Base-by-base conservation (phyloP, 2,329 filamentous ascomycete species). In the Chaetomiaceae sp. region DNA sequence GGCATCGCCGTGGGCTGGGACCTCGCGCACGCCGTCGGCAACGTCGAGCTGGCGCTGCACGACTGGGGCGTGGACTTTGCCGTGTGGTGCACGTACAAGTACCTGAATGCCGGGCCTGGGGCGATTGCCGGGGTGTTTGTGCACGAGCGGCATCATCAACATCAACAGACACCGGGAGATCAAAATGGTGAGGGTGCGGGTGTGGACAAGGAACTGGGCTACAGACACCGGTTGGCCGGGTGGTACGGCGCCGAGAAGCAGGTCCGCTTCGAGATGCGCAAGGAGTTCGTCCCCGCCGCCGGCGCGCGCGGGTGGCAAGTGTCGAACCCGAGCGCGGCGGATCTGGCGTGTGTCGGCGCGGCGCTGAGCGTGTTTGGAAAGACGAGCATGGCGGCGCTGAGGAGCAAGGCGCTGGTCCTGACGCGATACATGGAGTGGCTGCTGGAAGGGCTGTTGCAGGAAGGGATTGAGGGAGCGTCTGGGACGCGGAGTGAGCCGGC, bases 71-170 rank as follows among this genome's bases (percentile, higher is more conserved):
- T 94, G 27, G 89, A 95, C 64, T 95, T 95, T 59, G 89, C 90
- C 14, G 86, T 79, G 44, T 95, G 89, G 89, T 95, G 89, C 66
- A 90, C 84, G 15, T 95, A 95, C 74, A 95, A 95, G 69, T 95
- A 95, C 68, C 77, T 95, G 63, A 95, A 95, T 62, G 81, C 83
- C 20, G 89, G 89, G 0, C 88, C 89, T 0, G 89, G 89, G 4
- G 76, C 82, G 14, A 94, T 94, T 53, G 88, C 79, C 1, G 88
- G 84, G 0, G 71, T 84, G 1, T 95, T 89, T 55, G 84, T 95
- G 8, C 88, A 95, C 63, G 79, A 87, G 60, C 73, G 70, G 32
- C 84, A 94, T 61, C 84, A 93, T 61, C 81, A 84, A 33, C 63
- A 64, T 19, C 80, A 9, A 11, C 18, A 22, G 20, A 11, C 4